Percentiles rank a stretch among this genome's conserved stretches.
Evolutionary conservation across 2,329 filamentous ascomycete species (phyloP).

Genomic region (Claviceps arundinis): DNA sequence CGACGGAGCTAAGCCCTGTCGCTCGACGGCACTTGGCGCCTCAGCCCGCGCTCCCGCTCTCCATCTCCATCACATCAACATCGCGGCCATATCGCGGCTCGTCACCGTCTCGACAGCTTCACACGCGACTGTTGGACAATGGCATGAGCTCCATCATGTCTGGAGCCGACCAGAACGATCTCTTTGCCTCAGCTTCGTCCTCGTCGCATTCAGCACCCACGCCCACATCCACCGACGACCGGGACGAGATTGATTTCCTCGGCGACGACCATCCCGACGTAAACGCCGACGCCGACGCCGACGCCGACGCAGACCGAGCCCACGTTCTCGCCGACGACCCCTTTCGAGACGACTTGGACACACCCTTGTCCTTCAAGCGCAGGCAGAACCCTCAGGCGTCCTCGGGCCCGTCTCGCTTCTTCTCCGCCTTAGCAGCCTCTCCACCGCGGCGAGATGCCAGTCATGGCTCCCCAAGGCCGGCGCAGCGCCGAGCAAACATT

Average conservation of each 20-base stretch:
- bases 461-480: neutral
- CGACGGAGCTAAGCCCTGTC: too few species aligned
- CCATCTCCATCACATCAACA: too few species aligned
- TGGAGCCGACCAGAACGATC: constrained; percentile 22
- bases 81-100: neutral
- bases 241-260: constrained; percentile 34
- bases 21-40: too few species aligned
- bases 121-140: constrained; percentile 14
- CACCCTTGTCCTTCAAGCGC: constrained; percentile 58
- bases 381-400: constrained; percentile 41
- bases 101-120: neutral
- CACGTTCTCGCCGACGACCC: constrained; percentile 35
- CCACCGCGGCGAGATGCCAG: neutral
- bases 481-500: neutral
- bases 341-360: constrained; percentile 33
- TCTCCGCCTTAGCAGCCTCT: constrained; percentile 32
- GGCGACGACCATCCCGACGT: constrained; percentile 8
- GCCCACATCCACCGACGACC: constrained; percentile 20
- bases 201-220: constrained; percentile 18
- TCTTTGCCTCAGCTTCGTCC: constrained; percentile 12
- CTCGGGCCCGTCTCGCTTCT: constrained; percentile 32
- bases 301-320: constrained; percentile 11
- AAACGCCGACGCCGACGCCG: constrained; percentile 6
- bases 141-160: constrained; percentile 28
- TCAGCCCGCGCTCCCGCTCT: too few species aligned